These are phyloP conservation scores for Magnaporthales sp. DNA, from an alignment of 2,329 filamentous ascomycete species.

Conservation along the genomic window DNA sequence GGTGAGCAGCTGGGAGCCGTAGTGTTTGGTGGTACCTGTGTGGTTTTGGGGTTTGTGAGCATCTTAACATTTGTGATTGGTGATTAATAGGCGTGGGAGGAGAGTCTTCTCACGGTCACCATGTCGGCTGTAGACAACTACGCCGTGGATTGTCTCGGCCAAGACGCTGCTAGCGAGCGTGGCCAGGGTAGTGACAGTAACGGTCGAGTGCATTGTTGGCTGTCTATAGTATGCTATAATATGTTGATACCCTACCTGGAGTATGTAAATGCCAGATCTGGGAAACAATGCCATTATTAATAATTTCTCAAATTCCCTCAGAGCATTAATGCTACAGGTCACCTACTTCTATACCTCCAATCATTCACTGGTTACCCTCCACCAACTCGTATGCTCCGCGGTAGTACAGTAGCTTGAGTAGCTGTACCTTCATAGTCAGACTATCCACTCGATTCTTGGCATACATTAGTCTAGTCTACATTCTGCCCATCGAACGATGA, in stretches of 20 bases:
- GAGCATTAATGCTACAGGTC: neutral
- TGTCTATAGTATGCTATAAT: neutral
- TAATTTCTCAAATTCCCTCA: too few species aligned
- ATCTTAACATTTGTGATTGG: neutral
- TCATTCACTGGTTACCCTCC: neutral
- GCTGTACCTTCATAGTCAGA: neutral
- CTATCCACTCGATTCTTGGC: neutral
- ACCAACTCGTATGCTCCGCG: neutral
- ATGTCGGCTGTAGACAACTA: conserved; percentile 2
- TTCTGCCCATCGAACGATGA: neutral
- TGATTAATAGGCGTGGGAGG: neutral
- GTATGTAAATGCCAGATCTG: too few species aligned
- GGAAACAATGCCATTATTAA: too few species aligned
- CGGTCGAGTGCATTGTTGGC: neutral
- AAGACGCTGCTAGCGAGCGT: conserved; percentile 8
- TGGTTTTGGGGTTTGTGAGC: neutral
- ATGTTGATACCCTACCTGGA: too few species aligned
- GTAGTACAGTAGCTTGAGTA: neutral
- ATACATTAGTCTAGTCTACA: neutral
- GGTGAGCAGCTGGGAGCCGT: conserved; percentile 1
- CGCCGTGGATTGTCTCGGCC: conserved; percentile 3
- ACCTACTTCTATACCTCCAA: neutral
- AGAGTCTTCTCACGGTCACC: neutral
- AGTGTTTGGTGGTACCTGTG: conserved; percentile 4
- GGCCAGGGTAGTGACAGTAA: conserved; percentile 7